Base-by-base conservation (phyloP, 306 rosid species). In the Rosa lucieae region DNA sequence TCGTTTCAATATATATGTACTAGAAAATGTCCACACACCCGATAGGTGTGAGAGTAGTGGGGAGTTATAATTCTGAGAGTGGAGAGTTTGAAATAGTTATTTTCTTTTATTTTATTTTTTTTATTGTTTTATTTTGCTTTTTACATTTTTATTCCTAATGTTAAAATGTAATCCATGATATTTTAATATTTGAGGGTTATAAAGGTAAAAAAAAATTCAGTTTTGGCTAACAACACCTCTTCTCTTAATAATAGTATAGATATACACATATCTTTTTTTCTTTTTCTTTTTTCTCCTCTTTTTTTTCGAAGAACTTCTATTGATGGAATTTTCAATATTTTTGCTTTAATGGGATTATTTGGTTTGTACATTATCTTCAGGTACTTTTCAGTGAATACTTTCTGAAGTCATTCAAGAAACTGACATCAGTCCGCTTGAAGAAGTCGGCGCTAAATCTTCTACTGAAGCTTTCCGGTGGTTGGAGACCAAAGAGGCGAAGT, bases 361-460 rank as follows among this genome's bases (percentile, higher is more conserved):
- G 39, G 39, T 37, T 62, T 7, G 46, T 43, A 44, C 44, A 21
- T 52, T 59, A 17, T 78, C 39, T 43, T 62, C 59, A 91, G 98
- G 90, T 91, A 79, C 81, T 82, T 69, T 93, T 87, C 80, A 93
- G 98, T 65, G 90, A 90, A 80, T 79, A 82, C 55, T 93, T 93
- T 81, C 74, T 91, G 0, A 88, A 87, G 85, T 91, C 98, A 43
- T 93, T 93, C 83, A 85, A 82, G 80, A 90, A 79, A 43, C 35
- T 88, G 71, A 75, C 20, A 9, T 81, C 84, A 20, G 62, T 62
- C 14, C 79, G 81, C 13, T 74, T 49, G n/a, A 90, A 84, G 81
- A 86, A 88, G 67, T 88, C 78, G 0, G 88, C 86, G 35, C 5
- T 93, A 70, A 68, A 21, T 80, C 97, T 83, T 74, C 81, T 91